Base-by-base conservation (phyloP, 768 basidiomycete genomes). In the Boletus vermiculosoides region DNA sequence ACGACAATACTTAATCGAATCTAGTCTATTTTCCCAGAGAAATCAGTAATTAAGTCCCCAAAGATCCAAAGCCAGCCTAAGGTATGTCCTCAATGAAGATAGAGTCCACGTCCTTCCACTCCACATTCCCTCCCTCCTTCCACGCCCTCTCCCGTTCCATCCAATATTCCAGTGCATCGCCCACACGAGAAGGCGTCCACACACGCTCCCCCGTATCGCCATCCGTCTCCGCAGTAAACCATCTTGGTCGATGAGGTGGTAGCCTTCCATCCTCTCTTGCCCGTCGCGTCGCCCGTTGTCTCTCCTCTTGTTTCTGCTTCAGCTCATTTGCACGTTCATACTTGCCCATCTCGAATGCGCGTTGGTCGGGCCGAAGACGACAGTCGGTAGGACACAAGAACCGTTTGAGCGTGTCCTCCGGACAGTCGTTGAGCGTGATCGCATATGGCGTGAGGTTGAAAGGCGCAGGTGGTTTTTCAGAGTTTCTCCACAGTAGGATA, bases 381-480 rank as follows among this genome's bases (percentile, higher is more conserved):
- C 94, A 98, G 72, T 98, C 95, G 3, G 95, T 98, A 2, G 92
- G 91, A 30, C 87, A 86, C 2, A 98, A 62, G 69, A 83, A 92
- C 5, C 86, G 84, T 55, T 78, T 78, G 13, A 98, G 75, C 3
- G 82, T 82, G 11, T 85, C 82, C 37, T 76, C 73, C 0, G 93
- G 92, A 56, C 90, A 90, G 67, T 96, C 86, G 66, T 98, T 98
- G 57, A 97, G 77, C 0, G 93, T 92, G 59, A 97, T 84, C 1
- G 96, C 94, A 69, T 88, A 98, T 0, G 94, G 95, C 0, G 95
- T 96, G 22, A 98, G 82, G 72, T 97, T 97, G 79, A 98, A 98
- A 0, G 95, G 96, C 12, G 88, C 85, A 0, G 79, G 80, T 1
- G 78, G 75, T 67, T 97, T 97, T 54, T 85, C 84, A 22, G 92